Base-by-base conservation (phyloP, 2,329 filamentous ascomycete species). In the Colletotrichum chlorophyti region DNA sequence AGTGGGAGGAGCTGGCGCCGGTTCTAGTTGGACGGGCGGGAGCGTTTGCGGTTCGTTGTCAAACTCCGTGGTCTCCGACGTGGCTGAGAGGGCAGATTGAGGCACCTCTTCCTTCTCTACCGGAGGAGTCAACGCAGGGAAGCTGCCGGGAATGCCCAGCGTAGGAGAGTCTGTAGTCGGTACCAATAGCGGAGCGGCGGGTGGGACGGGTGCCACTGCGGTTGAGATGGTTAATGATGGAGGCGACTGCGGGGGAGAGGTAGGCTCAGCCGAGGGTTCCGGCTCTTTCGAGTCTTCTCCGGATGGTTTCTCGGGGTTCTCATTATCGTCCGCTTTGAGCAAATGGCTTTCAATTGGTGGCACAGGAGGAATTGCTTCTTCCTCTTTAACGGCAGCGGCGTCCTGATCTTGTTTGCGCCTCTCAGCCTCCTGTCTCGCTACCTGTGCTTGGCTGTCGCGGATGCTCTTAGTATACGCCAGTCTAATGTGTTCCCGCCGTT, bases 391-490 rank as follows among this genome's bases (percentile, higher is more conserved):
- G 54, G 77, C 73, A 47, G 76, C 75, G 58, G 74, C 75, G 65
- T 83, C 78, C 67, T 80, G 71, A 63, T 83, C 81, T 68, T 78
- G 77, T 66, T 73, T 81, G 61, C 79, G 76, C 63, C 79, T 82
- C 61, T 85, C 82, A 19, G 80, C 81, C 29, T 82, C 82, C 48
- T 76, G 76, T 69, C 80, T 79, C 48, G 79, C 80, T 55, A 82
- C 81, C n/a, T 78, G 73, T 58, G 83, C 87, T 68, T 91, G 87
- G 65, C 79, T 89, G 68, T 91, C 89, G 62, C 89, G 84, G 43
- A 95, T 87, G n/a, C 90, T 91, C 69, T 90, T 91, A 65, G 87
- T 93, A 72, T 96, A 94, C 12, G 91, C 92, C 54, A 92, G 85
- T 65, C 93, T 89, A 66, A 96, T 96, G 60, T 88, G 87, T 68